phyloP scores from a whole-genome alignment of 768 basidiomycete species.

The Kwoniella pini region DNA sequence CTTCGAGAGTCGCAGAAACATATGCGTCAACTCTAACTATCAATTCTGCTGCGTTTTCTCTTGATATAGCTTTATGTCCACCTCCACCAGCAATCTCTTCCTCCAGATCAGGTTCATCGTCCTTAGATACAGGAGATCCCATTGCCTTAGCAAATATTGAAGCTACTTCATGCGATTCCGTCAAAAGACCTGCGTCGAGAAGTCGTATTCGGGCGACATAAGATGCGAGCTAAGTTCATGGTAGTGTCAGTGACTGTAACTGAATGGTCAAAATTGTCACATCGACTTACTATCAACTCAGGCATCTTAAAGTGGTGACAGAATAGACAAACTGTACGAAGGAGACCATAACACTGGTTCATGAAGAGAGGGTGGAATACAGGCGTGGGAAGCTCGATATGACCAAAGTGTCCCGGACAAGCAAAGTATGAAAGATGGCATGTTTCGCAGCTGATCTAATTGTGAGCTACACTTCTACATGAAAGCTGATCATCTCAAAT shows the following conservation, averaged over 20 bases:
- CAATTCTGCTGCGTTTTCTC: slow-evolving; percentile 46
- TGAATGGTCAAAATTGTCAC: not conserved
- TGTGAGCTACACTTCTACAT: not conserved
- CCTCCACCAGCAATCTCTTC: slow-evolving; percentile 51
- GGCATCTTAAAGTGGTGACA: slow-evolving; percentile 88
- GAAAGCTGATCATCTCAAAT: not conserved
- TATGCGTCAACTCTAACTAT: slow-evolving; percentile 46
- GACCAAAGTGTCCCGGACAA: slow-evolving; percentile 97
- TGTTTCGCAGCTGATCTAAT: slow-evolving; percentile 95
- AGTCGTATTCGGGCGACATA: slow-evolving; percentile 83
- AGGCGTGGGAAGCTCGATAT: slow-evolving; percentile 91
- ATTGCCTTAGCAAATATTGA: slow-evolving; percentile 60
- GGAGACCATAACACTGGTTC: slow-evolving; percentile 79
- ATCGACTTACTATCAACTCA: slow-evolving; percentile 63
- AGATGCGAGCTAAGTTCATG: slow-evolving; percentile 65
- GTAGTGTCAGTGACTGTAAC: too few species aligned
- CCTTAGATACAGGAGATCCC: slow-evolving; percentile 31
- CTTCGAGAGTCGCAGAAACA: slow-evolving; percentile 31
- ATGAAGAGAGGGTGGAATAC: slow-evolving; percentile 97
- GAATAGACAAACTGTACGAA: slow-evolving; percentile 86
- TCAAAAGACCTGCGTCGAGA: slow-evolving; percentile 83
- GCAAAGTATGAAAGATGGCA: slow-evolving; percentile 89
- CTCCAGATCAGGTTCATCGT: slow-evolving; percentile 58
- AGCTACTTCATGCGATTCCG: slow-evolving; percentile 76
- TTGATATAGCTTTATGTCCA: slow-evolving; percentile 25